Base-by-base conservation (phyloP, 2,329 filamentous ascomycete genomes). In the Paraconiothyrium sp. region DNA sequence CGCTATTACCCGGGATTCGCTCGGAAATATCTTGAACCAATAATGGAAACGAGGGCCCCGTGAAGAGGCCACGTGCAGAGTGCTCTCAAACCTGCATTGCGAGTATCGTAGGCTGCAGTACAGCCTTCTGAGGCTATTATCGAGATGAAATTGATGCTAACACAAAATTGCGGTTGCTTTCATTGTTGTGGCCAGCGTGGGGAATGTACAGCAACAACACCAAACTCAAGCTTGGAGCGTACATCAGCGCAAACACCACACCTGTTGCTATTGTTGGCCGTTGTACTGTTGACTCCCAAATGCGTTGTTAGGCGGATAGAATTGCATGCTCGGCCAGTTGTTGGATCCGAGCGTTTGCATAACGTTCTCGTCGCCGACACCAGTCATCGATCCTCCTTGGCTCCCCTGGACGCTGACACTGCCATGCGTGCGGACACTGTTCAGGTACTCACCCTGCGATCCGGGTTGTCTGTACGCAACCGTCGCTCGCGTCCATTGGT, bases 341-440 rank as follows among this genome's bases (percentile, higher is more conserved):
- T 54, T 67, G 3, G 61, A 62, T 22, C 61, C 62, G 44, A 66
- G 68, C 8, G 59, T 66, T 22, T 73, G 71, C 35, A 73, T 62
- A n/a, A 64, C 62, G 24, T 67, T 60, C 22, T 63, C 71, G 7
- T 75, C 72, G 8, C 71, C 71, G 8, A 74, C 69, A 3, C 70
- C 68, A 35, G 11, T 10, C 13, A 56, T 56, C 11, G 66, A 61
- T 9, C 61, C 66, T 27, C 72, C 71, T 55, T 67, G 63, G 3
- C 64, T 67, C 5, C 69, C 48, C 73, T 69, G 41, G 66, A 60
- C 5, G 54, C 64, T 54, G 20, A 27, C 50, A 41, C 35, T 54
- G 3, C 73, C 72, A 9, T 79, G 68, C 2, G 76, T 72, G 70
- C 80, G 78, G 34, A 80, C 78, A 27, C 74, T 76, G 60, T 77